phyloP scores from a whole-genome alignment of 768 basidiomycete genomes.

The Termitomyces sp. region DNA sequence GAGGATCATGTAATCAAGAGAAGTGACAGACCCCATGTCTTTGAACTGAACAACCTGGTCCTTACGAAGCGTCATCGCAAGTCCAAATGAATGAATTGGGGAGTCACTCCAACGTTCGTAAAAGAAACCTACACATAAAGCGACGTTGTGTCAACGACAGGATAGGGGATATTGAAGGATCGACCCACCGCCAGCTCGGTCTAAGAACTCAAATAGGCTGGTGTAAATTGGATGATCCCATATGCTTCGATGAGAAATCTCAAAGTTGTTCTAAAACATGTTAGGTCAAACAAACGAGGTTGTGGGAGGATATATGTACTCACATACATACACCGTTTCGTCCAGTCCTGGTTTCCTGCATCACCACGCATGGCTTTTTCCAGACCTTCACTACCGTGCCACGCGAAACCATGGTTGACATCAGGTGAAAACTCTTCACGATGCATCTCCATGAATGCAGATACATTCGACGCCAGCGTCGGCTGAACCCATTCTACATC shows the following conservation, averaged over 20 bases:
- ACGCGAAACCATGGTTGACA: slow-evolving; percentile 22
- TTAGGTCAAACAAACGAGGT: neutral
- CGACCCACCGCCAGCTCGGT: slow-evolving; percentile 19
- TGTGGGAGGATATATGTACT: slow-evolving; percentile 8
- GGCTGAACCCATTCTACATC: slow-evolving; percentile 26
- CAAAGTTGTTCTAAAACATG: slow-evolving; percentile 24
- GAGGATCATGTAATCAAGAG: neutral
- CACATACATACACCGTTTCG: slow-evolving; percentile 24
- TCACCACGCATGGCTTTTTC: slow-evolving; percentile 21
- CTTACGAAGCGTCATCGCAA: slow-evolving; percentile 24
- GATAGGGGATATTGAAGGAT: neutral
- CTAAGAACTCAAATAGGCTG: slow-evolving; percentile 21
- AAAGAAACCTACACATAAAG: slow-evolving; percentile 21
- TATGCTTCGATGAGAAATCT: slow-evolving; percentile 25
- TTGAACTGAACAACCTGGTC: slow-evolving; percentile 24
- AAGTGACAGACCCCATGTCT: slow-evolving; percentile 18
- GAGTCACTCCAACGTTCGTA: slow-evolving; percentile 28
- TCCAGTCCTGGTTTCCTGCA: slow-evolving; percentile 24
- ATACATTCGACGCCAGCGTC: slow-evolving; percentile 24
- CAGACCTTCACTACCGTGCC: slow-evolving; percentile 17
- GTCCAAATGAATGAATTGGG: slow-evolving; percentile 24
- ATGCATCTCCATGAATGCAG: slow-evolving; percentile 16
- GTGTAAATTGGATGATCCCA: slow-evolving; percentile 23
- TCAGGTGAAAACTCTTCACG: slow-evolving; percentile 14
- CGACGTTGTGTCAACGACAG: neutral